Base-by-base conservation (phyloP, 352 stramenopile species). In the Discostella stelligera region DNA sequence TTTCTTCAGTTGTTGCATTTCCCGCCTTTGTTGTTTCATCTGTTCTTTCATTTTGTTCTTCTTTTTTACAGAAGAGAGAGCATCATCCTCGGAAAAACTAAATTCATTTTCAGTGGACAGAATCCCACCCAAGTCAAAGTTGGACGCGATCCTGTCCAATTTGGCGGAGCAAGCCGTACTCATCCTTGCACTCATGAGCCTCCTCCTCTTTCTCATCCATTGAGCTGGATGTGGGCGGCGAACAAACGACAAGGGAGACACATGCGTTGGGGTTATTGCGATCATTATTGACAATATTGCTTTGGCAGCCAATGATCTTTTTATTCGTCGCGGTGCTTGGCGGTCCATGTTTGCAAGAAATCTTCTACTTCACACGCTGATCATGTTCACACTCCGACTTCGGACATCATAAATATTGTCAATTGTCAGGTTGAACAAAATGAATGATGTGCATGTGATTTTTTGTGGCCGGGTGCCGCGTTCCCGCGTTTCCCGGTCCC, bases 111-210 rank as follows among this genome's bases (percentile, higher is more conserved):
- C 77, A 46, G 58, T 77, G 0, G 53, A 59, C 0, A 84, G 50
- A 50, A 84, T 84, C 46, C 71, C 71, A 58, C 80, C 62, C 30
- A 84, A 52, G 71, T 84, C 71, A 66, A 80, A 80, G 60, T 23
- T 71, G 14, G 70, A 77, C 50, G 71, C 52, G 49, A 80, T 66
- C 67, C 77, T 77, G 25, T 79, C 61, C 27, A 79, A 59, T 56
- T 64, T 84, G 30, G 77, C 59, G 44, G 74, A 44, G 41, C 59
- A 76, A 62, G 55, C 61, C 21, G 69, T 76, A 10, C 21, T 67
- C 37, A 2, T 44, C 20, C 21, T 44, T 60, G 23, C 50, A 32
- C 37, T 44, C 11, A 14, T 14, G 11, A 13, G 37, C 37, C 11
- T 10, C 37, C 37, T 14, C 37, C 0, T 27, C 37, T 10, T 10